These are phyloP conservation scores for Arabidopsis arenosa DNA, from an alignment of 345 rosid genomes.

Conservation along the genomic window DNA sequence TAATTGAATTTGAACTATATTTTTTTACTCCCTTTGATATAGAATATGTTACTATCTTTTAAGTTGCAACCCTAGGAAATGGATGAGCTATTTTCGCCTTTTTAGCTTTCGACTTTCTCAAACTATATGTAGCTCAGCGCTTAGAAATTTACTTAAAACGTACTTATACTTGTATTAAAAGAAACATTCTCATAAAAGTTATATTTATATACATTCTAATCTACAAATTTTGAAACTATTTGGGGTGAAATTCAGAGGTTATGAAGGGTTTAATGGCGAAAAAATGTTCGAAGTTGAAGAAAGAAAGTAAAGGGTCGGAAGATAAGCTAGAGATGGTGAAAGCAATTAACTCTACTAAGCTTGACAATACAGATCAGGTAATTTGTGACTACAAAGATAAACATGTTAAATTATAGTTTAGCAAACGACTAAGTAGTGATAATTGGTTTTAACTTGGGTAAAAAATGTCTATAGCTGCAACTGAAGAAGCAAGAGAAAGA, in stretches of 20 bases:
- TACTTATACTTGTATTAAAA: too few relatives aligned
- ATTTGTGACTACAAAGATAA: not conserved
- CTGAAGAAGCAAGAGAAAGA: slow-evolving; percentile 62
- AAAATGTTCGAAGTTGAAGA: slow-evolving; percentile 67
- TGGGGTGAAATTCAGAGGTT: slow-evolving; percentile 60
- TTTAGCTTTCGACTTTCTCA: too few relatives aligned
- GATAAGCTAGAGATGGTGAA: slow-evolving; percentile 35
- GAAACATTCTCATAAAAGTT: too few relatives aligned
- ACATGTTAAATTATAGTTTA: not conserved
- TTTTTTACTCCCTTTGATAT: not conserved
- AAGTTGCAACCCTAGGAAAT: not conserved
- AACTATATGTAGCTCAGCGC: not conserved
- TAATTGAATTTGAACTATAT: not conserved
- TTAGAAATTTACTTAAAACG: not conserved
- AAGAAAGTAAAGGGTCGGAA: slow-evolving; percentile 45
- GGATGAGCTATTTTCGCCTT: not conserved
- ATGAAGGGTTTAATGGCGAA: slow-evolving; percentile 77
- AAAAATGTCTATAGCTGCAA: slow-evolving; percentile 38
- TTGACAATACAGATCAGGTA: slow-evolving; percentile 56
- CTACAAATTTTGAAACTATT: slow-evolving; percentile 13
- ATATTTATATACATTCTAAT: slow-evolving; percentile 4
- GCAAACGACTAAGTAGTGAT: not conserved
- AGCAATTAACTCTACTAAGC: slow-evolving; percentile 48
- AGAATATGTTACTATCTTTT: not conserved
- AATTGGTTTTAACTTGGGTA: not conserved